Base-by-base conservation (phyloP, 2,329 filamentous ascomycete genomes). In the Epichloe bromicola region DNA sequence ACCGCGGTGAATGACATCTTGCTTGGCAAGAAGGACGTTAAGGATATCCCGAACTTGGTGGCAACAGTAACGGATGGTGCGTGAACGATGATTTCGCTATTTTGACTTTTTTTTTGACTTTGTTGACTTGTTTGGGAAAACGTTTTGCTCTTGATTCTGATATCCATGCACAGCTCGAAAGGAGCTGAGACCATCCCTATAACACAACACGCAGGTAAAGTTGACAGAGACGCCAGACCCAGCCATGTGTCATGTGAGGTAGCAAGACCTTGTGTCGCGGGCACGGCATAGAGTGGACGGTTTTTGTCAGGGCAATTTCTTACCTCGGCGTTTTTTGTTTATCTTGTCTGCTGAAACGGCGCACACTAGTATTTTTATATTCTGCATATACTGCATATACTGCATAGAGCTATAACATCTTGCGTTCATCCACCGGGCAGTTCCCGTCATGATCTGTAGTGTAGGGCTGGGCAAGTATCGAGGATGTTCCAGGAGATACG, bases 1-100 rank as follows among this genome's bases (percentile, higher is more conserved):
- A 96, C 88, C 8, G 88, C 88, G 1, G 90, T 97, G 48, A 83
- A 88, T 56, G 81, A 67, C 57, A 90, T 95, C 59, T 70, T 95
- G 44, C 78, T 88, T 59, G 87, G 87, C 54, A 82, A 80, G 57
- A 80, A 83, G 59, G 81, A 82, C 57, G 85, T 90, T 17, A 81
- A 90, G 56, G 85, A 95, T 59, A 89, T 95, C 60, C 88, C 89
- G 23, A 73, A 75, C 51, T 73, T 93, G 51, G 79, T 86, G 34
- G 70, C 46, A 41, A 51, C 30, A n/a, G 53, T 51, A 5, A 55
- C 52, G 48, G 56, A 55, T 46, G 52, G 50, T 40, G 50, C 52
- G 36, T 54, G 39, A 54, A 46, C 2, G 6, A 51, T 38, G 38
- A 15, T 10, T 11, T 30, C 8, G 30, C 30, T 30, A 30, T 30